These are phyloP conservation scores for Babesia microti DNA, from an alignment of 169 alveolate species.

Conservation along the genomic window DNA sequence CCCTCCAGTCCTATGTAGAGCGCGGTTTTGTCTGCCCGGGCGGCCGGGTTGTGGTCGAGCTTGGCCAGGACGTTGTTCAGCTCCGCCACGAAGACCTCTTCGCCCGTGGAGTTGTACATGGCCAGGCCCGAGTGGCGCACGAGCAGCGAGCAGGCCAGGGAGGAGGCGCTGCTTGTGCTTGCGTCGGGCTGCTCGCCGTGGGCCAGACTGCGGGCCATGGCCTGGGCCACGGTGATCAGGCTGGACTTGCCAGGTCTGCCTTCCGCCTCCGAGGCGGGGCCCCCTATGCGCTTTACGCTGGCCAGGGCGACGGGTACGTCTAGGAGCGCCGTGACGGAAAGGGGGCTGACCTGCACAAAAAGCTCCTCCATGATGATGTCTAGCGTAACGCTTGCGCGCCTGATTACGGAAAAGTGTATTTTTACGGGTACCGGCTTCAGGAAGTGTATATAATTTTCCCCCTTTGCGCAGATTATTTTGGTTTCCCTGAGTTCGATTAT, in stretches of 20 bases:
- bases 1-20: slow-evolving; percentile 19
- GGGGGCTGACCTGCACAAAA: slow-evolving; percentile 64
- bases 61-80: slow-evolving; percentile 33
- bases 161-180: too few relatives aligned
- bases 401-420: slow-evolving; percentile 17
- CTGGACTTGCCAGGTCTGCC: too few relatives aligned
- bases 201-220: too few relatives aligned
- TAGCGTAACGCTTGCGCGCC: slow-evolving; percentile 16
- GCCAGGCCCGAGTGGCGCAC: slow-evolving; percentile 45
- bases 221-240: too few relatives aligned
- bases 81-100: slow-evolving; percentile 34
- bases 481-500: slow-evolving; percentile 69
- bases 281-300: too few relatives aligned
- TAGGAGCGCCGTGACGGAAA: slow-evolving; percentile 57
- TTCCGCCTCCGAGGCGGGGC: too few relatives aligned
- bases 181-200: too few relatives aligned
- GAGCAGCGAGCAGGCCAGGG: too few relatives aligned
- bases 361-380: slow-evolving; percentile 54
- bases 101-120: slow-evolving; percentile 10
- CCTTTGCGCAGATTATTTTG: slow-evolving; percentile 49
- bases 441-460: slow-evolving; percentile 15
- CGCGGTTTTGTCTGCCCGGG: background rate
- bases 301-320: slow-evolving; percentile 62
- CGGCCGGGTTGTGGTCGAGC: slow-evolving; percentile 7
- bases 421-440: slow-evolving; percentile 43